phyloP scores from a whole-genome alignment of 1,139 yeast genomes.

The Hansenula lynferdii region DNA sequence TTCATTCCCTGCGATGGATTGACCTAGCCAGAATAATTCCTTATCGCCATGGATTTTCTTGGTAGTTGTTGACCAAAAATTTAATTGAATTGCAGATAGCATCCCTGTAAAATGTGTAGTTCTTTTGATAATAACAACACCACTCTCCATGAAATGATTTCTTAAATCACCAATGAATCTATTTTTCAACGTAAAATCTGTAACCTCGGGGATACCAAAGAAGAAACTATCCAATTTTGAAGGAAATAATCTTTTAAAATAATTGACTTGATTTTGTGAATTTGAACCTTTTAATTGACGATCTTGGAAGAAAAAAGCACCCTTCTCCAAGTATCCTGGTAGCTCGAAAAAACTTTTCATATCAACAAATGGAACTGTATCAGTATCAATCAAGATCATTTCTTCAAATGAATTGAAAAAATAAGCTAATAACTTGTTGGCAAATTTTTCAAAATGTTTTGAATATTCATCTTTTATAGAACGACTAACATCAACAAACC shows the following conservation, averaged over 20 bases:
- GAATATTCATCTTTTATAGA: conserved; percentile 25
- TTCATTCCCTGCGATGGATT: conserved; percentile 46
- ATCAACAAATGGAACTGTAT: conserved; percentile 43
- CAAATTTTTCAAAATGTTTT: conserved; percentile 34
- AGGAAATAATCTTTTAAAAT: conserved; percentile 39
- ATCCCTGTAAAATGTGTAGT: conserved; percentile 38
- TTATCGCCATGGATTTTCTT: conserved; percentile 46
- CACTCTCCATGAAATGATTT: conserved; percentile 53
- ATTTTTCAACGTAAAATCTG: conserved; percentile 35
- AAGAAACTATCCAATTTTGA: conserved; percentile 23
- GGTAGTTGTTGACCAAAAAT: conserved; percentile 20
- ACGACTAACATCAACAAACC: conserved; percentile 38
- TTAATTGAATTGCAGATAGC: conserved; percentile 37
- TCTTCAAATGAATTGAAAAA: conserved; percentile 46
- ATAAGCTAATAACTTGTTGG: conserved; percentile 44
- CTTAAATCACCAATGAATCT: conserved; percentile 38
- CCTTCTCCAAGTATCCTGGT: conserved; percentile 25
- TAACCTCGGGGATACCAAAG: conserved; percentile 34
- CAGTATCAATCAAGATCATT: conserved; percentile 46
- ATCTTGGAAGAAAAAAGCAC: conserved; percentile 33
- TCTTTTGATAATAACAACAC: conserved; percentile 43
- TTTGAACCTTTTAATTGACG: conserved; percentile 28
- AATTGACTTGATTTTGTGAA: conserved; percentile 24
- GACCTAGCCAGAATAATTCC: conserved; percentile 52
- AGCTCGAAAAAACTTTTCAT: conserved; percentile 23